Base-by-base conservation (phyloP, 495 filamentous ascomycete species). In the Neurospora sp. region DNA sequence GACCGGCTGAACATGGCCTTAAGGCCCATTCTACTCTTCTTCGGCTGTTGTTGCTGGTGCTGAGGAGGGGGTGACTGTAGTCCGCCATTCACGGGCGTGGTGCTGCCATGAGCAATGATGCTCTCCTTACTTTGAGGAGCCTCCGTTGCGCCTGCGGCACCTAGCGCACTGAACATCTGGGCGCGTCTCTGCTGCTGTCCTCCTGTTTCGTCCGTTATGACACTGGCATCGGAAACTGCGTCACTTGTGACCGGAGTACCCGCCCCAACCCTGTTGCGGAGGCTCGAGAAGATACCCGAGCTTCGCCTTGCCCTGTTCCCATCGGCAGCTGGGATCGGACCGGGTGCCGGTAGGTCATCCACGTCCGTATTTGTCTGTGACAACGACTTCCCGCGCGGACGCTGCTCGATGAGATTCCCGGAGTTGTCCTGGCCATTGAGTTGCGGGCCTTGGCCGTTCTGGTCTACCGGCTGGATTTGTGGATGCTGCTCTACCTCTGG, bases 291-390 rank as follows among this genome's bases (percentile, higher is more conserved):
- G 68, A 83, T 71, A 40, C 79, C 79, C 38, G 84, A 85, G 72
- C 81, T 81, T 1, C 79, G 79, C 12, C 81, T 78, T 70, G 68
- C 75, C 9, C 77, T 75, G 31, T 74, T 72, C 22, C 72, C 75
- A 9, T 78, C 78, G 75, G 80, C 69, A 77, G 45, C 72, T 73
- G 78, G 71, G 79, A 80, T 18, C 4, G 59, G 38, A 22, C 44
- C 53, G 12, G 74, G 75, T 1, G 70, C 18, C 1, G 68, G 39
- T 8, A 75, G 61, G 9, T 76, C 75, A 42, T 70, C 73, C 41
- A 84, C 79, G n/a, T 81, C 76, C n/a, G 77, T 74, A 65, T 82
- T 79, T 27, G 81, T 74, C 42, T 81, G 81, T 31, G 85, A 81
- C 75, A 79, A 65, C 75, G 75, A 70, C 74, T 42, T 40, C 0